Base-by-base conservation (phyloP, 2,329 filamentous ascomycete species). In the Hypoxylon sp. region DNA sequence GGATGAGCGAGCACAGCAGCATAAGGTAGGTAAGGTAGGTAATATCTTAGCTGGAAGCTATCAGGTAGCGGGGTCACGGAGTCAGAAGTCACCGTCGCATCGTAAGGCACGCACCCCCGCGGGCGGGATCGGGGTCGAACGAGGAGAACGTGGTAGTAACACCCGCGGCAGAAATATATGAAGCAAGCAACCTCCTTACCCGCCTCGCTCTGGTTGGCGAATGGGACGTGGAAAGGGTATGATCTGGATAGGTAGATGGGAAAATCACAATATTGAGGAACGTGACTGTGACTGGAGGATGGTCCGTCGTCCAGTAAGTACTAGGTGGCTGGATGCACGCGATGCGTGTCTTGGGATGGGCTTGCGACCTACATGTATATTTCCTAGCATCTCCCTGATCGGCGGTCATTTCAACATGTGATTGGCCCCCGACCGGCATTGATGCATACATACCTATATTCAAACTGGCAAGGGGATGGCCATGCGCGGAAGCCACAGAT, bases 121-220 rank as follows among this genome's bases (percentile, higher is more conserved):
- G 64, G 63, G 67, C 67, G 64, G 67, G 67, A 67, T 65, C 56
- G 67, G 67, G 57, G 60, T 36, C 58, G 45, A 60, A 48, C 49
- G 51, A 48, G 52, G 32, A 48, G 41, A 34, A 52, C 49, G 50
- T 28, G 30, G 51, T 52, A 43, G 65, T 68, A 65, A 65, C 65
- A 70, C 58, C 67, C 68, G 67, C 64, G 65, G 65, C 65, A 70
- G 58, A 56, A 63, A 59, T 67, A 64, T 63, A 69, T 61, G 67
- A 62, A 57, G 48, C 38, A 32, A 28, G 59, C 38, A 45, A 45
- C 55, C 62, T 65, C 56, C 61, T 65, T 70, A 68, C 61, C 64
- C 61, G 65, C 59, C 58, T 53, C 56, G 38, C 56, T 65, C 62
- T 70, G 65, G 65, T 68, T 68, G 65, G 68, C 50, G 62, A 56